Evolutionary conservation across 2,329 filamentous ascomycete species (phyloP), one percentile per base, ranked within the genome.

Genomic region (Sordariomycetes sp.): DNA sequence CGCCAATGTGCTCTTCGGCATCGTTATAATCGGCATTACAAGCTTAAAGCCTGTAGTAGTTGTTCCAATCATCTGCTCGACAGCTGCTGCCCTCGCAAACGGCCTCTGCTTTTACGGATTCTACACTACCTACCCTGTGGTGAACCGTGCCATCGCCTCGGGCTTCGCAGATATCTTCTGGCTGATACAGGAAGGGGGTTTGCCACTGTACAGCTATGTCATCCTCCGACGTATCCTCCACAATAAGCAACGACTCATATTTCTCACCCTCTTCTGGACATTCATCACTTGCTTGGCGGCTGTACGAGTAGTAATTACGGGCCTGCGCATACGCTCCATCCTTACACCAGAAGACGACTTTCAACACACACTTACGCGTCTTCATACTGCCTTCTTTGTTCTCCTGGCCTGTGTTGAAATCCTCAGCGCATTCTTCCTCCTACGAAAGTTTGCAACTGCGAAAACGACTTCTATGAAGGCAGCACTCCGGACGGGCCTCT

Each of bases 241-340:
- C 59, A 73, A 75, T 54, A 63, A 62, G 20, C 64, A 64, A 14
- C 67, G 68, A 60, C 66, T 71, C 1, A 69, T 78, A 2, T 82
- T 82, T 59, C 72, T 76, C 50, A 66, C 67, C 3, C 73, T 85
- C 5, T 79, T 85, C 62, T 85, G 82, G 61, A 77, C 76, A 3
- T 80, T 86, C 61, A 69, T 85, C 43, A 69, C 76, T 1, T 69
- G 81, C 11, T 79, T 83, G 40, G 65, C 70, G 1, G 68, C 76
- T 0, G 74, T 84, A 46, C 77, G 81, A 52, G 64, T 76, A 12
- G 61, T 65, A 11, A 74, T 76, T 46, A 64, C 70, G 12, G 62
- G 66, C 4, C 62, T 65, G 1, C 64, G 73, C 32, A 64, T 67
- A 2, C 62, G 61, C 6, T 66, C 65, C 51, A 68, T 74, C 10